Evolutionary conservation across 768 basidiomycete species (phyloP).

Genomic region (Royoungia palumana): DNA sequence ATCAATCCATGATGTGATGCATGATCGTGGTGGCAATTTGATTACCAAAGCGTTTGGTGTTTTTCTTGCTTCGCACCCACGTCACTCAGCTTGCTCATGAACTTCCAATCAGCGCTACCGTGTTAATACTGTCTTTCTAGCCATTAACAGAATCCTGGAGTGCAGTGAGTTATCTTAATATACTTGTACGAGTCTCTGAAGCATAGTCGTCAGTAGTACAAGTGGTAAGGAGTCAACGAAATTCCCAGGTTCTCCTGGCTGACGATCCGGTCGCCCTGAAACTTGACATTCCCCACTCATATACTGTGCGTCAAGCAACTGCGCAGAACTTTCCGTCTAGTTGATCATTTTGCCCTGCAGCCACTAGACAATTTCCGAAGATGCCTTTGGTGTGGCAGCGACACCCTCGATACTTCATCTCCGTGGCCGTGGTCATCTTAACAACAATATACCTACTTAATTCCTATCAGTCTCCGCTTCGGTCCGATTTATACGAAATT

Average conservation of each 20-base stretch:
- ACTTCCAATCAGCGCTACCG: conserved; percentile 2
- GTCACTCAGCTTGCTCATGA: conserved; percentile 20
- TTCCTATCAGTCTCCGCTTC: conserved; percentile 31
- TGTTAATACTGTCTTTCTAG: conserved; percentile 6
- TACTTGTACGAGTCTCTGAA: not conserved
- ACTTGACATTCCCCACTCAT: conserved; percentile 11
- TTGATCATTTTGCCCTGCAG: conserved; percentile 3
- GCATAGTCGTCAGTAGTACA: not conserved
- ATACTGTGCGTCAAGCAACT: conserved; percentile 6
- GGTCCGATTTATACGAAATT: conserved; percentile 20
- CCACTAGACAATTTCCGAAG: conserved; percentile 4
- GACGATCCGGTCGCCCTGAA: conserved; percentile 2
- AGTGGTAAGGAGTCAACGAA: conserved; percentile 1
- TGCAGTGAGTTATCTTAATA: conserved; percentile 14
- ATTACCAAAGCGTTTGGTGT: not conserved
- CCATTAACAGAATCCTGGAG: not conserved
- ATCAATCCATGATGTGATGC: no score
- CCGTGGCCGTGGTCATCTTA: conserved; percentile 40
- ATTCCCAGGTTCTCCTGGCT: not conserved
- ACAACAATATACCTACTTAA: conserved; percentile 48
- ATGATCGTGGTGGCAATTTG: no score
- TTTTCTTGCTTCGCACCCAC: conserved; percentile 12
- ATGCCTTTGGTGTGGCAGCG: conserved; percentile 37
- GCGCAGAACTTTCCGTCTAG: conserved; percentile 3
- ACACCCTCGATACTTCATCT: conserved; percentile 52